Evolutionary conservation across 805 yeast genomes (phyloP).

Genomic region (Tetrapisispora taiwanensis): DNA sequence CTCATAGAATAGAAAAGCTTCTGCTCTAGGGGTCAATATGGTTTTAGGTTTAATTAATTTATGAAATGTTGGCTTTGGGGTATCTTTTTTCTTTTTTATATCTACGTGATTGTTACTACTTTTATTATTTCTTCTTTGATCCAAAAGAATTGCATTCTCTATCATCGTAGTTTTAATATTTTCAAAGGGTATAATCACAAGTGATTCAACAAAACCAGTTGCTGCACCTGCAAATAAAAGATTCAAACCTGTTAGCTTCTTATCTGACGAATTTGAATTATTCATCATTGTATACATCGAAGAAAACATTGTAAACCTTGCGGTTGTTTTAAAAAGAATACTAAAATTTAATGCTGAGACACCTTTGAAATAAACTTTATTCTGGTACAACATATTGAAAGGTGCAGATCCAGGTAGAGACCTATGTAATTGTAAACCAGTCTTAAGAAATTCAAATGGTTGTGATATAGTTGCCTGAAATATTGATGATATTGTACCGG

Average conservation of each 20-base stretch:
- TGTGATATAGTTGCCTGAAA: slow-evolving; percentile 54
- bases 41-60: slow-evolving; percentile 2
- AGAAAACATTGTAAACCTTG: slow-evolving; percentile 67
- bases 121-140: slow-evolving; percentile 15
- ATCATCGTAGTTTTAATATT: slow-evolving; percentile 72
- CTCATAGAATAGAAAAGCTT: slow-evolving; percentile 32
- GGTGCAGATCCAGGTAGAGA: slow-evolving; percentile 7
- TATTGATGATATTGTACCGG: slow-evolving; percentile 45
- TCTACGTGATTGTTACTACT: slow-evolving; percentile 4
- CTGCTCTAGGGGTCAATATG: slow-evolving; percentile 24
- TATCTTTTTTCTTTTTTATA: slow-evolving; percentile 1
- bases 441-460: slow-evolving; percentile 64
- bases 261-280: slow-evolving; percentile 33
- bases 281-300: slow-evolving; percentile 53
- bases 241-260: slow-evolving; percentile 67
- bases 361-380: slow-evolving; percentile 42
- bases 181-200: slow-evolving; percentile 86
- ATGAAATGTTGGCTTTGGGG: slow-evolving; percentile 25
- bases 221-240: slow-evolving; percentile 74
- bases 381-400: slow-evolving; percentile 21
- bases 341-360: slow-evolving; percentile 71
- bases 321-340: slow-evolving; percentile 57
- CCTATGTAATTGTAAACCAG: slow-evolving; percentile 51
- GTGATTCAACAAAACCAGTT: slow-evolving; percentile 74
- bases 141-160: slow-evolving; percentile 44